Percentiles rank a stretch among this genome's conserved stretches.
phyloP scores from a whole-genome alignment of 2,329 filamentous ascomycete genomes.

The Nothomitra cinnamomea region DNA sequence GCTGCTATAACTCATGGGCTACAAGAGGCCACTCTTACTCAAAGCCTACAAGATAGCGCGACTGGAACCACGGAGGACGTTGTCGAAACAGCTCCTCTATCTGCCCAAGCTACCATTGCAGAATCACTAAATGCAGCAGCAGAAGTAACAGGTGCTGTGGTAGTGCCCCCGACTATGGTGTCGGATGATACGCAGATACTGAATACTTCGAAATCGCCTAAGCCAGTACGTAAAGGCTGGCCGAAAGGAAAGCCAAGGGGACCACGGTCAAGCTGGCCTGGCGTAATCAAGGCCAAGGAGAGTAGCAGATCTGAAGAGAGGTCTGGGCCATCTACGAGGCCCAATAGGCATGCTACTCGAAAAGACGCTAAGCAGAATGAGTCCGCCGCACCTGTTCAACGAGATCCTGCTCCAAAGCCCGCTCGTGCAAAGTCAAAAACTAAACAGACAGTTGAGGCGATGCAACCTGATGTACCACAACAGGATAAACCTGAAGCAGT shows the following conservation, averaged over 20 bases:
- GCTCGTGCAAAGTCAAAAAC: neutral
- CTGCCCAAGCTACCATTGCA: no score
- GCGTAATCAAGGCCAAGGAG: slow-evolving; percentile 22
- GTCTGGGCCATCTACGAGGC: slow-evolving; percentile 14
- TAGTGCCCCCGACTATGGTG: neutral
- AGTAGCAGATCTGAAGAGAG: slow-evolving; percentile 14
- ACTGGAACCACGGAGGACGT: no score
- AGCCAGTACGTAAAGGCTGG: slow-evolving; percentile 18
- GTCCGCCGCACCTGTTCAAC: neutral
- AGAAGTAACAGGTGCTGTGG: no score
- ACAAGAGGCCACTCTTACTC: neutral
- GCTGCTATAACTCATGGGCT: no score
- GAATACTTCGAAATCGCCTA: neutral
- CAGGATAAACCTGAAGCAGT: neutral
- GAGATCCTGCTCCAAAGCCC: neutral
- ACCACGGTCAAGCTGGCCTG: slow-evolving; percentile 18
- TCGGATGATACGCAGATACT: neutral
- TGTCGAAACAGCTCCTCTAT: no score
- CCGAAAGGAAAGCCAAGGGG: slow-evolving; percentile 29
- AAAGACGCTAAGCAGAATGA: slow-evolving; percentile 6
- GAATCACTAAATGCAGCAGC: no score
- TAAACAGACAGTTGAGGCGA: neutral
- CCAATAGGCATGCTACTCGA: slow-evolving; percentile 13
- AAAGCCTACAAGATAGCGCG: neutral
- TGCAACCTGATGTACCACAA: slow-evolving; percentile 7